Evolutionary conservation across 2,329 filamentous ascomycete species (phyloP), one percentile per base, ranked within the genome.

Genomic region (Lasiodiplodia sp.): DNA sequence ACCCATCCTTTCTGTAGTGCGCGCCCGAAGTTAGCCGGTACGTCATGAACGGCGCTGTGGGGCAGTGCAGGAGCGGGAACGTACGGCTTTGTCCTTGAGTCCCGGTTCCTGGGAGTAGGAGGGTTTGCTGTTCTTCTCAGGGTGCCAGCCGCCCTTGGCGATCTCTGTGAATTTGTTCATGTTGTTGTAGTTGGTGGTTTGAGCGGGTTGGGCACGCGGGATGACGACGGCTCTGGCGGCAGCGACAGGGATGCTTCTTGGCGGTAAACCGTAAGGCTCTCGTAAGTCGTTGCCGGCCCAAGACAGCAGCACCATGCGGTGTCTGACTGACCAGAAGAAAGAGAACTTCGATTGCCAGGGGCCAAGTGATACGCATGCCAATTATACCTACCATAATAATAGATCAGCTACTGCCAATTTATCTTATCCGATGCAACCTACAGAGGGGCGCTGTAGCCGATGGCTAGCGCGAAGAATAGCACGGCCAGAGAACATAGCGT

Each of bases 1-100:
- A 89, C 82, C 85, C 85, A 87, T 72, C 86, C 86, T 70, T 85
- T 85, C 87, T 89, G 71, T 60, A 14, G 18, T 63, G 40, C 58
- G 31, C 16, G 16, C 18, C 23, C 28, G 25, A 18, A n/a, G 58
- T 63, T 49, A 70, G 57, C 77, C 47, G 44, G 51, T 34, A 60
- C 56, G 66, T 60, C 44, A 40, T 62, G 49, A 68, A 69, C 72
- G 37, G 71, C 71, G 63, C 57, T 51, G 53, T n/a, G 56, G 51
- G 52, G 52, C 57, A 57, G 34, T 14, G 49, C 21, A 47, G 38
- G 57, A 25, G 51, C 11, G 58, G 28, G 56, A 28, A 37, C 37
- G 68, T 63, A 64, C 66, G 25, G 58, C 66, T 55, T 25, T 37
- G 37, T 64, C 66, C 28, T 28, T 52, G 34, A 68, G n/a, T 37